Conservation (phyloP, 2,329 filamentous ascomycete genomes). For the Monosporascus sp. region DNA sequence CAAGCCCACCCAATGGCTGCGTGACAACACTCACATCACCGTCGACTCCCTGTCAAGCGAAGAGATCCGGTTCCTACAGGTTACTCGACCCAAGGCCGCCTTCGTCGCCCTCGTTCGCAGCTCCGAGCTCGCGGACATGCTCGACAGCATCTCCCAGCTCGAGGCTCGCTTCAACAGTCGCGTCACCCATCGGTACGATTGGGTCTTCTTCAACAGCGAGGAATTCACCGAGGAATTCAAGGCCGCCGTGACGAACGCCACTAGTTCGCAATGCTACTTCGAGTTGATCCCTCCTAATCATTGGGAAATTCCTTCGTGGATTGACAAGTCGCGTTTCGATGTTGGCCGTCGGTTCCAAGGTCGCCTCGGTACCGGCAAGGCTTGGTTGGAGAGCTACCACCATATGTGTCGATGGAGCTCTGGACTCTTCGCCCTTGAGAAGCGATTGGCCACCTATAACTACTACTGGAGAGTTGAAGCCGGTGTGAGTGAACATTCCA, state of each 20-base stretch:
- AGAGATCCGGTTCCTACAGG: conserved; percentile 11
- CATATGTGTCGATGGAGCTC: conserved; percentile 81
- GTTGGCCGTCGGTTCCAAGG: conserved; percentile 59
- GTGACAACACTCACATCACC: conserved; percentile 19
- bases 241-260: conserved; percentile 58
- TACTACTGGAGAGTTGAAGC: conserved; percentile 60
- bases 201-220: conserved; percentile 82
- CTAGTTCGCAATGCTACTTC: conserved; percentile 66
- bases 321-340: conserved; percentile 59
- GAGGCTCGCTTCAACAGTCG: conserved; percentile 75
- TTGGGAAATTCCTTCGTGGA: conserved; percentile 70
- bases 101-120: conserved; percentile 69
- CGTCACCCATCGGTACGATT: conserved; percentile 69
- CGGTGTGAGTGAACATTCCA: conserved; percentile 40
- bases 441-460: conserved; percentile 56
- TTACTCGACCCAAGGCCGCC: conserved; percentile 29
- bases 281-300: conserved; percentile 70
- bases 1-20: conserved; percentile 22
- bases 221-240: conserved; percentile 77
- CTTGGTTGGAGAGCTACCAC: conserved; percentile 61
- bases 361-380: conserved; percentile 62
- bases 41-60: conserved; percentile 10
- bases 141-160: conserved; percentile 66
- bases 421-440: conserved; percentile 75
- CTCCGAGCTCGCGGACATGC: conserved; percentile 60